Conservation (phyloP, 345 rosid species). For the Citrus medica region DNA sequence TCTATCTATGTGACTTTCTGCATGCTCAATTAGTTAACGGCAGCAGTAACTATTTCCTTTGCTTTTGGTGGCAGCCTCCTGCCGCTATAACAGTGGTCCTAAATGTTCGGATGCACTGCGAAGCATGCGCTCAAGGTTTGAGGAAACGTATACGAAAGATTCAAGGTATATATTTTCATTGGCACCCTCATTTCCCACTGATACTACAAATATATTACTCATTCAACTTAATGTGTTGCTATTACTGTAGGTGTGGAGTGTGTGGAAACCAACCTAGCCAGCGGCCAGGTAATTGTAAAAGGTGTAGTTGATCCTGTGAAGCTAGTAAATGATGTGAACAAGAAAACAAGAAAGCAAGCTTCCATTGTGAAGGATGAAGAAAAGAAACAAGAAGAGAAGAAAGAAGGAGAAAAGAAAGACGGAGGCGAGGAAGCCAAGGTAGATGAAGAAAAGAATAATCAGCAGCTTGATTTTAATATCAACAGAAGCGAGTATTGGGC, state of each 20-base stretch:
- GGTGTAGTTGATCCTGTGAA: slow-evolving; percentile 51
- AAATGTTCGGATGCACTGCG: slow-evolving; percentile 66
- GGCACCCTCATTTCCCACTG: background rate
- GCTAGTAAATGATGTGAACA: slow-evolving; percentile 43
- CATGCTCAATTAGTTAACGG: background rate
- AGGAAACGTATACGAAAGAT: slow-evolving; percentile 49
- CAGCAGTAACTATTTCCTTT: background rate
- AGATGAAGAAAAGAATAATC: slow-evolving; percentile 25
- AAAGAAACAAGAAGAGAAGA: slow-evolving; percentile 38
- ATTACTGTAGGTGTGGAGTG: slow-evolving; percentile 49
- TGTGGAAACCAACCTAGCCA: slow-evolving; percentile 48
- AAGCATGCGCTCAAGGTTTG: slow-evolving; percentile 62
- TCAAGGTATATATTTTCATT: slow-evolving; percentile 25
- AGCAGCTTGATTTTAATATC: slow-evolving; percentile 25
- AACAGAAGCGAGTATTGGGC: slow-evolving; percentile 48
- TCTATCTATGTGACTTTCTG: background rate
- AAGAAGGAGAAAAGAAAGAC: slow-evolving; percentile 22
- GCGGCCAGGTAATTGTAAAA: slow-evolving; percentile 43
- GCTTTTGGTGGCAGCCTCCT: slow-evolving; percentile 39
- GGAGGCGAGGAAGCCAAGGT: slow-evolving; percentile 18
- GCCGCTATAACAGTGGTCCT: slow-evolving; percentile 44
- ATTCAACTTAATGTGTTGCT: too few species aligned
- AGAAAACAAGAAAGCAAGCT: slow-evolving; percentile 53
- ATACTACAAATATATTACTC: too few species aligned
- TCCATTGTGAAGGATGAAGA: slow-evolving; percentile 50